Conservation (phyloP, 371 early-diverging fungal genomes). For the Choanephora cucurbitarum region DNA sequence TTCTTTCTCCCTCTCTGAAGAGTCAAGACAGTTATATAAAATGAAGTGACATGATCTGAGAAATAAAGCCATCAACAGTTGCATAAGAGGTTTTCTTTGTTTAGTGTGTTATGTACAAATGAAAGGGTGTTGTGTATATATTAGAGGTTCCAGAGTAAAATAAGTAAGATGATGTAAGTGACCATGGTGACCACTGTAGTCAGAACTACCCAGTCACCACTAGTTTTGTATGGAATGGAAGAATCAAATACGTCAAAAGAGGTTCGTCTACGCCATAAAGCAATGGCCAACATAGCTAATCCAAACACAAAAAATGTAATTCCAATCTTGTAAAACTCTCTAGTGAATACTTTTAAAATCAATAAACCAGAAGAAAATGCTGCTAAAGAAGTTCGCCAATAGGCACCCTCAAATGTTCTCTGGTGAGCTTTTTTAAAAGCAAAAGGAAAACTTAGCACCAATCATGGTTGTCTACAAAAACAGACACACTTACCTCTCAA, state of each 20-base stretch:
- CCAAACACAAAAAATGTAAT: constrained; percentile 75
- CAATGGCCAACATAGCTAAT: constrained; percentile 65
- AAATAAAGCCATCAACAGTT: no score
- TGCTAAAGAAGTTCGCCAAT: constrained; percentile 74
- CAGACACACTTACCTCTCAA: constrained; percentile 32
- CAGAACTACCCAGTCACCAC: constrained; percentile 53
- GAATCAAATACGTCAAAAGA: constrained; percentile 52
- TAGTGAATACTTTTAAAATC: constrained; percentile 69
- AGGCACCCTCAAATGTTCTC: constrained; percentile 79
- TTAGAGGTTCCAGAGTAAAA: constrained; percentile 38
- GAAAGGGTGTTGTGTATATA: no score
- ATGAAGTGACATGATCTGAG: no score
- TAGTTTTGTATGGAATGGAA: constrained; percentile 47
- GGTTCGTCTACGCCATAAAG: constrained; percentile 56
- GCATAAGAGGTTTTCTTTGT: no score
- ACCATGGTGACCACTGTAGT: constrained; percentile 54
- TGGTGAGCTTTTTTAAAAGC: constrained; percentile 58
- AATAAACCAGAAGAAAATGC: constrained; percentile 71
- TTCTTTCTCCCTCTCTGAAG: no score
- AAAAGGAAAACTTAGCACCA: neutral
- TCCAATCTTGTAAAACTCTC: constrained; percentile 72
- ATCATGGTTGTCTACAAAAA: no score
- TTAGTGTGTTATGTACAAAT: no score
- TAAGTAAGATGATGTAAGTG: constrained; percentile 51
- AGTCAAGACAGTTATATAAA: no score